Evolutionary conservation across 1,139 yeast species (phyloP).

Genomic region (Geotrichum siamense): DNA sequence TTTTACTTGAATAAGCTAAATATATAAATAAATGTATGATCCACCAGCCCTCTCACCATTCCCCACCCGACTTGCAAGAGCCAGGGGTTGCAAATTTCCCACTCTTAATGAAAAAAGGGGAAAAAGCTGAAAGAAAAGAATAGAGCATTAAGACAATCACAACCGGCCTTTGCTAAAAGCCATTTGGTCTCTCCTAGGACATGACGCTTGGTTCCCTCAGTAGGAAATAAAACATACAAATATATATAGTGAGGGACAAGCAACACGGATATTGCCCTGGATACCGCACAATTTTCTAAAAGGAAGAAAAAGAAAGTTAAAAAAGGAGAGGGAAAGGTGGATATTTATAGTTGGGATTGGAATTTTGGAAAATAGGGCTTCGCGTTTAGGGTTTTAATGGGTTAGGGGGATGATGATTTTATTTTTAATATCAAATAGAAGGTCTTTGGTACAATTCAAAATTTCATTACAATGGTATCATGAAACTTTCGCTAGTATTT

Average conservation of each 20-base stretch:
- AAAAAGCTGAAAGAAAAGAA: slow-evolving; percentile 26
- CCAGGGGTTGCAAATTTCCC: slow-evolving; percentile 28
- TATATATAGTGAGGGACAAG: slow-evolving; percentile 42
- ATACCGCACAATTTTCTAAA: slow-evolving; percentile 61
- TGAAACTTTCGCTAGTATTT: too few relatives aligned
- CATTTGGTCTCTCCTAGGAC: slow-evolving; percentile 55
- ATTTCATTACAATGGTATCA: too few relatives aligned
- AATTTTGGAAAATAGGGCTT: too few relatives aligned
- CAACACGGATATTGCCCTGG: slow-evolving; percentile 69
- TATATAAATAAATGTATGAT: slow-evolving; percentile 39
- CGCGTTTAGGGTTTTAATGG: slow-evolving; percentile 1
- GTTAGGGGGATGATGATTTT: slow-evolving; percentile 1
- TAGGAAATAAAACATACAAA: slow-evolving; percentile 29
- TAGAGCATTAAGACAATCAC: slow-evolving; percentile 55
- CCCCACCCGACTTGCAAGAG: slow-evolving; percentile 35
- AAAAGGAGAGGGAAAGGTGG: too few relatives aligned
- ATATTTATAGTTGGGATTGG: too few relatives aligned
- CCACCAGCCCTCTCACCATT: slow-evolving; percentile 55
- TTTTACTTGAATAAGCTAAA: neutral
- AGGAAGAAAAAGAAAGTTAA: slow-evolving; percentile 23
- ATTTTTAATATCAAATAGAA: neutral
- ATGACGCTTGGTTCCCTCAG: slow-evolving; percentile 50
- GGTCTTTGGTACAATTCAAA: neutral
- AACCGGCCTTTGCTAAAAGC: slow-evolving; percentile 30
- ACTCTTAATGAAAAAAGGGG: slow-evolving; percentile 23